phyloP scores from a whole-genome alignment of 495 filamentous ascomycete species.

The Penicillium mononematosum region DNA sequence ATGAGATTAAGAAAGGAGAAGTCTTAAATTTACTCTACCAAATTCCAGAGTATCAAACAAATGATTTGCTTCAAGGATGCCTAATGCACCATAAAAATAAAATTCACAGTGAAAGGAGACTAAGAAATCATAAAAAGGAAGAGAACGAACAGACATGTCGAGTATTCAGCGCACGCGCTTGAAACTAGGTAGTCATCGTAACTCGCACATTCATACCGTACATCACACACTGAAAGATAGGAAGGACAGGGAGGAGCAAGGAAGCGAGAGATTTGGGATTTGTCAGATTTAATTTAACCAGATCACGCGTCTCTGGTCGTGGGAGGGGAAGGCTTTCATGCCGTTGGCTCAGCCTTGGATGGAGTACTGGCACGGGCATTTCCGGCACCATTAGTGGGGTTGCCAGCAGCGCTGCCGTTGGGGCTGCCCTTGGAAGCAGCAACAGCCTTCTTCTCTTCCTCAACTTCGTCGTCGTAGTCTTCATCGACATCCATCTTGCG shows the following conservation, averaged over 20 bases:
- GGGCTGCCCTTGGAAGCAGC: conserved; percentile 43
- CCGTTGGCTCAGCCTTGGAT: conserved; percentile 36
- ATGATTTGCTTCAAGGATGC: conserved; percentile 19
- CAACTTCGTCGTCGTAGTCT: conserved; percentile 85
- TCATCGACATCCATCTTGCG: conserved; percentile 98
- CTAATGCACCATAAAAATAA: conserved; percentile 21
- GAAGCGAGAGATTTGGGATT: conserved; percentile 2
- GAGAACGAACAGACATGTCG: conserved; percentile 27
- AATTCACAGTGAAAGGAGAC: conserved; percentile 28
- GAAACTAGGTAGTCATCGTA: conserved; percentile 15
- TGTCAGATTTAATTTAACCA: conserved; percentile 3
- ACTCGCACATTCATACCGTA: conserved; percentile 32
- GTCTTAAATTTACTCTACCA: conserved; percentile 8
- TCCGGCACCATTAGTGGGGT: conserved; percentile 31
- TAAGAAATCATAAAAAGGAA: conserved; percentile 30
- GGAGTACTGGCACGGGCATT: conserved; percentile 33
- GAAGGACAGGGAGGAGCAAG: conserved; percentile 20
- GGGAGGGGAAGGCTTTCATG: conserved; percentile 23
- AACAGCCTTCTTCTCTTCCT: conserved; percentile 70
- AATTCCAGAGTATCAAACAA: conserved; percentile 10
- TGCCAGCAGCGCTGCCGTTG: conserved; percentile 38
- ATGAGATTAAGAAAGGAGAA: not conserved
- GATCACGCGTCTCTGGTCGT: conserved; percentile 3
- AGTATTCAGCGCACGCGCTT: conserved; percentile 17
- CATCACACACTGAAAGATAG: conserved; percentile 25